phyloP scores from a whole-genome alignment of 1,284 basidiomycete species.

The Pseudozyma pruni region DNA sequence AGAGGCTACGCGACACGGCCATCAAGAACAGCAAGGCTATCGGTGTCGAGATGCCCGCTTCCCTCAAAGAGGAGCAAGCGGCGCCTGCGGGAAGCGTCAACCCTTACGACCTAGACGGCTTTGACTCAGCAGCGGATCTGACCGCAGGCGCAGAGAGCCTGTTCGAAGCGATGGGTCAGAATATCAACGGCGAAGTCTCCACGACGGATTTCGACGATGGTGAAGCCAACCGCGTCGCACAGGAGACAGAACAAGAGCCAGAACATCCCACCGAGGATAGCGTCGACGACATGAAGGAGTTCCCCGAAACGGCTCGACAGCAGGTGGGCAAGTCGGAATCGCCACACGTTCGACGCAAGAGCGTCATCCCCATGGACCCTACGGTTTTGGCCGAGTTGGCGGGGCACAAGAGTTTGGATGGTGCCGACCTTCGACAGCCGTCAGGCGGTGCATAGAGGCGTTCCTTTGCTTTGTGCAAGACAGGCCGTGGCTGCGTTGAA shows the following conservation, averaged over 20 bases:
- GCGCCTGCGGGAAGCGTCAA: constrained; percentile 53
- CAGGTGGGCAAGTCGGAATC: constrained; percentile 47
- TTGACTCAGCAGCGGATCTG: constrained; percentile 49
- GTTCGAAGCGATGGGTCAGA: constrained; percentile 34
- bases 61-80: constrained; percentile 52
- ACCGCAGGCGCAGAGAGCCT: constrained; percentile 38
- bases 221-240: constrained; percentile 42
- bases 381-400: constrained; percentile 67
- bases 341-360: constrained; percentile 65
- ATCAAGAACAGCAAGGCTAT: constrained; percentile 58
- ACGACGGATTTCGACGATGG: constrained; percentile 63
- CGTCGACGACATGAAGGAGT: constrained; percentile 54
- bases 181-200: constrained; percentile 55
- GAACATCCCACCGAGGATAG: constrained; percentile 32
- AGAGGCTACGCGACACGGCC: constrained; percentile 57
- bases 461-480: not conserved
- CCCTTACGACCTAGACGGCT: constrained; percentile 49
- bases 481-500: not conserved
- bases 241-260: constrained; percentile 29
- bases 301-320: constrained; percentile 53
- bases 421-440: constrained; percentile 26
- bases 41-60: constrained; percentile 53
- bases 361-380: constrained; percentile 69
- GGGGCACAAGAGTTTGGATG: constrained; percentile 65
- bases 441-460: constrained; percentile 34